These are phyloP conservation scores for Pichia insulana DNA, from an alignment of 805 yeast genomes.

Conservation along the genomic window DNA sequence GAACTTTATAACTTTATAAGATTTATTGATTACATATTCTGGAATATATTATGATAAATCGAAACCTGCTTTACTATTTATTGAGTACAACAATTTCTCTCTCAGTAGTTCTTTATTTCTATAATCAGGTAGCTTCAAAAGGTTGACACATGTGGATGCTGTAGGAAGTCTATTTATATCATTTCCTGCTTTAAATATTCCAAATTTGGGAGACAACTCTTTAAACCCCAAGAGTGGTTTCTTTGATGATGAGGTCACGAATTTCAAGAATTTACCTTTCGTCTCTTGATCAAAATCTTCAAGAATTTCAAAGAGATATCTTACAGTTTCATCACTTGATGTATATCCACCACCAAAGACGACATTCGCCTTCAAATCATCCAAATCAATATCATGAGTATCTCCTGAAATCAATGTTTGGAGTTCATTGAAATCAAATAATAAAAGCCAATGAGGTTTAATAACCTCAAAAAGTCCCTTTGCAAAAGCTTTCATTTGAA, in stretches of 20 bases:
- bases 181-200: slow-evolving; percentile 60
- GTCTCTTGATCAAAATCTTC: slow-evolving; percentile 59
- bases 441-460: slow-evolving; percentile 63
- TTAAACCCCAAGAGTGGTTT: slow-evolving; percentile 87
- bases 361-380: slow-evolving; percentile 56
- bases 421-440: slow-evolving; percentile 79
- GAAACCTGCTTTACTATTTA: slow-evolving; percentile 77
- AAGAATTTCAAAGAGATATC: slow-evolving; percentile 67
- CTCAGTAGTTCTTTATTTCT: slow-evolving; percentile 45
- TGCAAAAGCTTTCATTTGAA: slow-evolving; percentile 55
- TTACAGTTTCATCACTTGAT: slow-evolving; percentile 49
- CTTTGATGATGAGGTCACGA: slow-evolving; percentile 86
- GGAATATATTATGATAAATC: slow-evolving; percentile 55
- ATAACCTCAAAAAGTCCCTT: slow-evolving; percentile 66
- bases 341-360: slow-evolving; percentile 54
- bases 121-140: slow-evolving; percentile 82
- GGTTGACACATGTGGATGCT: slow-evolving; percentile 86
- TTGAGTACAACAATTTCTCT: slow-evolving; percentile 66
- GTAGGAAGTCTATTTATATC: slow-evolving; percentile 65
- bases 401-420: slow-evolving; percentile 84
- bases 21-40: too few relatives aligned
- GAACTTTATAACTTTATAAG: too few relatives aligned
- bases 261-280: slow-evolving; percentile 59
- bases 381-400: slow-evolving; percentile 55
- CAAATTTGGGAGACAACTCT: slow-evolving; percentile 67